Conservation (phyloP, 1,139 yeast genomes). For the Candida tetrigidarum region DNA sequence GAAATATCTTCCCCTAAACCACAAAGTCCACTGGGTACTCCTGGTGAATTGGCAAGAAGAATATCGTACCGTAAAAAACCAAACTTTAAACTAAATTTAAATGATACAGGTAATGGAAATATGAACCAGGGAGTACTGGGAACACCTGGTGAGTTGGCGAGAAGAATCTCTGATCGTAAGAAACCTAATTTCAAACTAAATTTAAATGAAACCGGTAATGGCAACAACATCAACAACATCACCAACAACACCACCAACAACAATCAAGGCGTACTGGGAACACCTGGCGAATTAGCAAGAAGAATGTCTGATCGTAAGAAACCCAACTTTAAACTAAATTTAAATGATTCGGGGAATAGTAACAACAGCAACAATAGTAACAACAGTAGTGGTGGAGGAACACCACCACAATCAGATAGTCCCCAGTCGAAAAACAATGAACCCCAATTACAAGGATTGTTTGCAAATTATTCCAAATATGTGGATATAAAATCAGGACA, state of each 20-base stretch:
- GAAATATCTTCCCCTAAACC: slow-evolving; percentile 6
- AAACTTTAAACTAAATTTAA: slow-evolving; percentile 41
- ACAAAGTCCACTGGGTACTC: slow-evolving; percentile 24
- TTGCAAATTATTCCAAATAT: slow-evolving; percentile 84
- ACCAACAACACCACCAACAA: slow-evolving; percentile 3
- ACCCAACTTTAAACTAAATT: slow-evolving; percentile 40
- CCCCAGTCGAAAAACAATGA: slow-evolving; percentile 7
- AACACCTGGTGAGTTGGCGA: slow-evolving; percentile 35
- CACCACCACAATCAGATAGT: slow-evolving; percentile 13
- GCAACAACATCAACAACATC: slow-evolving; percentile 4
- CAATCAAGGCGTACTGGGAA: slow-evolving; percentile 20
- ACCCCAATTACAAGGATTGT: slow-evolving; percentile 53
- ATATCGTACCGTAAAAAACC: slow-evolving; percentile 45
- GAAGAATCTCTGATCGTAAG: slow-evolving; percentile 42
- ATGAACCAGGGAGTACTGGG: slow-evolving; percentile 19
- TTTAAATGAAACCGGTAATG: slow-evolving; percentile 22
- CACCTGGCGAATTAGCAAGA: slow-evolving; percentile 40
- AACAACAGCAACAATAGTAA: slow-evolving; percentile 12
- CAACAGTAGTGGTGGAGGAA: slow-evolving; percentile 7
- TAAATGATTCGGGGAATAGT: slow-evolving; percentile 14
- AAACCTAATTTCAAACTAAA: slow-evolving; percentile 46
- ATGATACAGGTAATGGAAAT: slow-evolving; percentile 13
- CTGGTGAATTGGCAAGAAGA: slow-evolving; percentile 39
- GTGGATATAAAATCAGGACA: slow-evolving; percentile 92
- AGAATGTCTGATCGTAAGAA: slow-evolving; percentile 43